Evolutionary conservation across 139 green algal species (phyloP).

Genomic region (Volvox reticuliferus): DNA sequence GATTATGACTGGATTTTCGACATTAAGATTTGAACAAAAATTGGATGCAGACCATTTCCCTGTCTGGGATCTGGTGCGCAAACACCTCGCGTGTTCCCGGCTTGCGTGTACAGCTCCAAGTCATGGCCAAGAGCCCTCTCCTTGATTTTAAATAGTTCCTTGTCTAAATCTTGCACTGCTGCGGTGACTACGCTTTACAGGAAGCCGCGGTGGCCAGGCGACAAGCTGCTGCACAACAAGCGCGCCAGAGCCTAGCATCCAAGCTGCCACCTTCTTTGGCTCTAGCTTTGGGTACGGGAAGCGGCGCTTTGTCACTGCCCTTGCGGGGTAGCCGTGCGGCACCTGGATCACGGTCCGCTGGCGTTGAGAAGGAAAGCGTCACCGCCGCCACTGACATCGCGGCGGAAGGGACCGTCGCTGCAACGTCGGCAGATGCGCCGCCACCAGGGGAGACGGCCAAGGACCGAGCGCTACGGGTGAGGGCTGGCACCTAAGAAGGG

Average conservation of each 20-base stretch:
- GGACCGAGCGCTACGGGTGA: slow-evolving; percentile 38
- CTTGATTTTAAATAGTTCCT: too few relatives aligned
- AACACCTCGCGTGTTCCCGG: too few relatives aligned
- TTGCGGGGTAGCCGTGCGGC: neutral
- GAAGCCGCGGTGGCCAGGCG: slow-evolving; percentile 10
- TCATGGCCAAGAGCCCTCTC: too few relatives aligned
- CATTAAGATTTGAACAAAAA: too few relatives aligned
- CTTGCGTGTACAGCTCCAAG: too few relatives aligned
- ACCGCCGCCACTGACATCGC: neutral
- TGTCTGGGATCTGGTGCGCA: too few relatives aligned
- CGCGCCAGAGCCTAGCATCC: slow-evolving; percentile 8
- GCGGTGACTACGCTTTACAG: neutral
- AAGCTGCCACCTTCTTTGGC: slow-evolving; percentile 39
- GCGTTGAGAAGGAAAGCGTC: neutral
- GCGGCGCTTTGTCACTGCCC: neutral
- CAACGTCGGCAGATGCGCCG: neutral
- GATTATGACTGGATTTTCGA: too few relatives aligned
- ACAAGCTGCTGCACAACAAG: slow-evolving; percentile 18
- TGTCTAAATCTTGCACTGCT: too few relatives aligned
- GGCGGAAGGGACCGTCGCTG: neutral
- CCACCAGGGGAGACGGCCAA: slow-evolving; percentile 21
- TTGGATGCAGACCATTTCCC: too few relatives aligned
- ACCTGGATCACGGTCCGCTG: neutral
- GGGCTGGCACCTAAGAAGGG: neutral
- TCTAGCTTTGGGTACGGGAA: neutral